Conservation (phyloP, 2,329 filamentous ascomycete species). For the Pseudocercospora ulei region DNA sequence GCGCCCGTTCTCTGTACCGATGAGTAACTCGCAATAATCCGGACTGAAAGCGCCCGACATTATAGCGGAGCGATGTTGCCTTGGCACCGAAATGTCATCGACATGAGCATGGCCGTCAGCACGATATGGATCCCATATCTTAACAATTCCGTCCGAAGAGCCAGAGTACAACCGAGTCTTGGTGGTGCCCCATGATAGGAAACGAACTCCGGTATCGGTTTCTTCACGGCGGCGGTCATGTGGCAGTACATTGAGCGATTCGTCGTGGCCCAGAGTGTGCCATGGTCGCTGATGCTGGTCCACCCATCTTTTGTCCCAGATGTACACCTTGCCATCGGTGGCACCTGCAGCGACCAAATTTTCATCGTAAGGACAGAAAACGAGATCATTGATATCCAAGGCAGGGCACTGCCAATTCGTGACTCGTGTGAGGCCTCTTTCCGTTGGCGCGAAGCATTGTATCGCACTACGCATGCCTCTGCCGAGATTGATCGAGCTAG, state of each 20-base stretch:
- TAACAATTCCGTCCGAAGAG: slow-evolving; percentile 52
- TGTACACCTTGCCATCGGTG: slow-evolving; percentile 50
- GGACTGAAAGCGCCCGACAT: slow-evolving; percentile 51
- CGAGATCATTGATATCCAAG: slow-evolving; percentile 52
- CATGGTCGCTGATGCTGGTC: slow-evolving; percentile 38
- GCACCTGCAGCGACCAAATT: slow-evolving; percentile 50
- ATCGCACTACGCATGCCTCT: slow-evolving; percentile 43
- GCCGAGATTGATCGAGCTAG: slow-evolving; percentile 32
- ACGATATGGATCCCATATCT: slow-evolving; percentile 50
- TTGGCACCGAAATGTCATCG: slow-evolving; percentile 42
- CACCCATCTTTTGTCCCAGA: slow-evolving; percentile 49
- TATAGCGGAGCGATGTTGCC: slow-evolving; percentile 41
- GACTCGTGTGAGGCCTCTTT: slow-evolving; percentile 30
- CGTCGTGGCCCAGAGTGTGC: slow-evolving; percentile 45
- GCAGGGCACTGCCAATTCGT: slow-evolving; percentile 50
- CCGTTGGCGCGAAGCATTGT: slow-evolving; percentile 44
- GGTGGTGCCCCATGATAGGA: slow-evolving; percentile 49
- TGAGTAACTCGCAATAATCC: slow-evolving; percentile 47
- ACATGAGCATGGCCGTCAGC: slow-evolving; percentile 45
- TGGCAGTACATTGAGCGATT: slow-evolving; percentile 43
- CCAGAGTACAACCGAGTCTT: slow-evolving; percentile 49
- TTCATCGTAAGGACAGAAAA: slow-evolving; percentile 40
- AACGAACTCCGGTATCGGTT: slow-evolving; percentile 50
- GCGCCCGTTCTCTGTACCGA: slow-evolving; percentile 50
- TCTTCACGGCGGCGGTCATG: slow-evolving; percentile 40